Evolutionary conservation across 345 rosid species (phyloP), one percentile per base, ranked within the genome.

Genomic region (Euphorbia tirucalli): DNA sequence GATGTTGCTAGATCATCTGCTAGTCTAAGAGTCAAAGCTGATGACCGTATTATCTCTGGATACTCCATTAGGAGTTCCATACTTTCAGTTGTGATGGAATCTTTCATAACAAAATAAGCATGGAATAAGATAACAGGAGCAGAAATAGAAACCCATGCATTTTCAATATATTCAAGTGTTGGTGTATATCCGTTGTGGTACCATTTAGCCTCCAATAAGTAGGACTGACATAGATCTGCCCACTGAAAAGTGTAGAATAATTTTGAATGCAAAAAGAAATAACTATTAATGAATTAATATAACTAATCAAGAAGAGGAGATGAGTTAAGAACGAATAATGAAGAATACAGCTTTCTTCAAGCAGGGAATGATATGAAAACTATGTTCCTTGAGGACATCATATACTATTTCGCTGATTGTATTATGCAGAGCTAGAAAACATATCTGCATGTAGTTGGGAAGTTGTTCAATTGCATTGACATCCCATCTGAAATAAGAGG

Each of bases 361-460:
- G 74, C 61, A 77, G 16, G 82, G 81, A 56, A 84, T 55, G 15
- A 61, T 73, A 49, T 82, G 59, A 32, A 74, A 5, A 28, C 68
- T 85, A 39, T 81, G 70, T 8, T 81, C 83, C 67, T 70, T 81
- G 9, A 81, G 83, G 59, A 44, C n/a, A 19, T 72, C 30, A 21
- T 68, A 73, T 57, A 66, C 82, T 7, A 79, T 71, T 61, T 84
- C 78, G 18, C 83, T 82, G 75, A 21, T 69, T 54, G 27, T 66
- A 21, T 79, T 79, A 66, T 67, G 24, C 7, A 86, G 77, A 21
- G 72, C 55, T 31, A 81, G 75, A 75, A 72, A 86, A 61, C 76
- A 80, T 5, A 75, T 21, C 62, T 80, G 79, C 86, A 84, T 79
- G 30, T 79, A 81, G 18, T 83, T 27, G 19, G 87, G 90, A 75